Base-by-base conservation (phyloP, 2,329 filamentous ascomycete genomes). In the Paramyrothecium roridum region DNA sequence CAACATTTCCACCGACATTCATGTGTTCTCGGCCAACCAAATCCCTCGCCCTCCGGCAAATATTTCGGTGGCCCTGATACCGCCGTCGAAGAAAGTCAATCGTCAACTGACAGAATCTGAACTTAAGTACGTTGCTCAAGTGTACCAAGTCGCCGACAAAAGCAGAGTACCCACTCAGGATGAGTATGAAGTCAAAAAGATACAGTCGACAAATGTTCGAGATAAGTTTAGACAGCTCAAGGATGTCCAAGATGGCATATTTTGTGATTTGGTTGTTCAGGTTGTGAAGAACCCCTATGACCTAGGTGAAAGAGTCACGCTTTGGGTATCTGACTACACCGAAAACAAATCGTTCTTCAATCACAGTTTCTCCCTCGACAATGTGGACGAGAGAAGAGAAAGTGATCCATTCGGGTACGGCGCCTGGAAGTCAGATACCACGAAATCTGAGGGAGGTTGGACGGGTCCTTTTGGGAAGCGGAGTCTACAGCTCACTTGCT, bases 281-380 rank as follows among this genome's bases (percentile, higher is more conserved):
- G 83, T 96, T 2, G 80, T 92, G 49, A 76, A 70, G 48, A 71
- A 76, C 2, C 80, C 81, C 0, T 77, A 69, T 47, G 72, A 77
- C 30, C 20, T 62, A 8, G 65, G 67, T 21, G 77, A 80, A 23
- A 81, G 72, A 55, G 71, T 82, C 13, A 83, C 84, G 6, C 60
- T 96, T 0, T 92, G 92, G 76, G 75, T 96, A 19, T 89, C 90
- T 0, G 93, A 97, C 70, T 96, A 93, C 69, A 96, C 91, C 0
- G 74, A 83, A 52, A 91, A 97, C 64, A 65, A 76, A 0, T 57
- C 65, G 1, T 85, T 97, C 56, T 87, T 80, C 60, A 71, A 85
- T 37, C 84, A 62, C 54, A 59, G 56, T 40, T 70, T 66, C 50
- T 63, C 65, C 12, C 70, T 64, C 56, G 65, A 67, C 22, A 63